phyloP scores from a whole-genome alignment of 1,139 yeast species.

The Pichia sp. region DNA sequence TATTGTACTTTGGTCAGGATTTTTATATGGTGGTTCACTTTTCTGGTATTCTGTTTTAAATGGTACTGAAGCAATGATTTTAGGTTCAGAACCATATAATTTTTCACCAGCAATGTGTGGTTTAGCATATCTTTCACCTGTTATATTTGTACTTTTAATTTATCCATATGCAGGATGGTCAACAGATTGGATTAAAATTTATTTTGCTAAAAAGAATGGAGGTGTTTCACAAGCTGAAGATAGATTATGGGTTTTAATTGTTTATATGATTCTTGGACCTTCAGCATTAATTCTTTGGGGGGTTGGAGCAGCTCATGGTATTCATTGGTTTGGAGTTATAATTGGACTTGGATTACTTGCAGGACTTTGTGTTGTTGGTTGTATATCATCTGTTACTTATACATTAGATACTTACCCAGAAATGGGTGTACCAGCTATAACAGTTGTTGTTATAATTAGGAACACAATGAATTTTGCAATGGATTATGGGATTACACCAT shows the following conservation, averaged over 20 bases:
- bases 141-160: constrained; percentile 30
- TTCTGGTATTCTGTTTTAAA: constrained; percentile 48
- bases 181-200: constrained; percentile 34
- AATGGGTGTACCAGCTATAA: constrained; percentile 49
- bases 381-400: constrained; percentile 46
- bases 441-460: constrained; percentile 32
- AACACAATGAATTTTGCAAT: constrained; percentile 41
- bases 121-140: constrained; percentile 37
- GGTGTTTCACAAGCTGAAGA: constrained; percentile 38
- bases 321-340: constrained; percentile 46
- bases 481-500: constrained; percentile 44
- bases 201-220: constrained; percentile 31
- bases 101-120: constrained; percentile 37
- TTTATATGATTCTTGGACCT: constrained; percentile 34
- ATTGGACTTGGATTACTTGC: constrained; percentile 52
- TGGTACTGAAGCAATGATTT: constrained; percentile 32
- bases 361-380: constrained; percentile 39
- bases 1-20: constrained; percentile 53
- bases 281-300: constrained; percentile 36
- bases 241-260: constrained; percentile 32
- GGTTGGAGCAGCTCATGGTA: constrained; percentile 35
- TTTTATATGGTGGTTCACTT: constrained; percentile 56
- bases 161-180: constrained; percentile 32
- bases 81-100: constrained; percentile 38
- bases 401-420: constrained; percentile 48